Percentiles rank a stretch among this genome's conserved stretches.
These are phyloP conservation scores for Globisporangium rhizosaccharum DNA, from an alignment of 352 stramenopile species.

Conservation along the genomic window DNA sequence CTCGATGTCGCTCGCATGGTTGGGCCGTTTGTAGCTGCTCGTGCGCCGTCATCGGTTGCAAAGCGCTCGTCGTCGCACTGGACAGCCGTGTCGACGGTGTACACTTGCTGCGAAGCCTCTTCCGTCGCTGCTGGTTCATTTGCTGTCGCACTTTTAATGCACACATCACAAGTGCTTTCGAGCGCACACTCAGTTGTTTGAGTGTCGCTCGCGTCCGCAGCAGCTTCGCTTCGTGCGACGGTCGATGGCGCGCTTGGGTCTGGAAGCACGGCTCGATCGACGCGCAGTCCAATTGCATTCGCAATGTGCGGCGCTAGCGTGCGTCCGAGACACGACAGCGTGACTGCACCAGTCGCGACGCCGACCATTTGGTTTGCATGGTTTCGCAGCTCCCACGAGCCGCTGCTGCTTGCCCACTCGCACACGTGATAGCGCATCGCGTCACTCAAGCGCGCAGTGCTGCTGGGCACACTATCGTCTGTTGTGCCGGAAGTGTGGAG, in stretches of 20 bases:
- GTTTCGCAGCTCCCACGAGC: slow-evolving; percentile 30
- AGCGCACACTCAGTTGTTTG: too few species aligned
- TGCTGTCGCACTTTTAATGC: too few species aligned
- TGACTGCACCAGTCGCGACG: slow-evolving; percentile 20
- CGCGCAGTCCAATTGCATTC: slow-evolving; percentile 24
- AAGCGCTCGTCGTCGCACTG: slow-evolving; percentile 24
- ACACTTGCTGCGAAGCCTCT: too few species aligned
- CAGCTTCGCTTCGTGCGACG: too few species aligned
- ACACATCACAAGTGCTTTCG: too few species aligned
- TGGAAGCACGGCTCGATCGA: slow-evolving; percentile 6
- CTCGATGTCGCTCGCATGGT: too few species aligned
- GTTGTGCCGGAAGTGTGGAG: not conserved
- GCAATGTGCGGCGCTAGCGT: slow-evolving; percentile 29
- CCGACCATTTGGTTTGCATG: slow-evolving; percentile 20
- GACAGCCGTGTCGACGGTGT: slow-evolving; percentile 16
- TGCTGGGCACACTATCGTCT: not conserved
- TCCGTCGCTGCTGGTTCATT: too few species aligned
- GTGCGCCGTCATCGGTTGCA: not conserved
- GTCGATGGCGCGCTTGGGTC: too few species aligned
- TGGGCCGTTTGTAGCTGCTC: too few species aligned
- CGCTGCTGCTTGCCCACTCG: slow-evolving; percentile 35
- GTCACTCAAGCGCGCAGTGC: not conserved
- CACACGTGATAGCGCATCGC: slow-evolving; percentile 24
- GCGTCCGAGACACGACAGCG: slow-evolving; percentile 42
- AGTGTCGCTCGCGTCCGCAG: too few species aligned